Base-by-base conservation (phyloP, 768 basidiomycete genomes). In the Auriculariales sp. region DNA sequence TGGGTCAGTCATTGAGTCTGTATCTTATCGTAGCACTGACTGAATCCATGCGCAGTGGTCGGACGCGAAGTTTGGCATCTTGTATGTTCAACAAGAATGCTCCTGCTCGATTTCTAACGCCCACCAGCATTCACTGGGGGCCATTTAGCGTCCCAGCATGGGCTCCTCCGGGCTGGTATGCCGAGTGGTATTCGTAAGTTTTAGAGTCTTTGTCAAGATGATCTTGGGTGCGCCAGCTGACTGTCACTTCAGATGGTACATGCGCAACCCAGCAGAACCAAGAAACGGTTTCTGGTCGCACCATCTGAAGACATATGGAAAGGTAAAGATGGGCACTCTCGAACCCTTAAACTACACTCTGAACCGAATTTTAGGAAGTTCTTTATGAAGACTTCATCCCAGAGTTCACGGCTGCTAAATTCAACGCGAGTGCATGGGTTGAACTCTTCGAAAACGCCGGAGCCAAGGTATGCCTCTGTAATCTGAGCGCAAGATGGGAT, bases 311-410 rank as follows among this genome's bases (percentile, higher is more conserved):
- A 71, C 64, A 0, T 78, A 70, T 47, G 78, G 77, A 15, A 34
- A 59, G 2, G 64, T 64, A 57, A 58, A 68, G 61, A 50, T 32
- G 2, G 17, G 12, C 14, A 4, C n/a, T 22, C 28, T 35, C 15
- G 14, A 31, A 28, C 46, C 30, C 44, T 47, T 3, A 1, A 36
- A 19, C 45, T 7, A 32, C 27, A 1, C 34, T 28, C 1, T 46
- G 22, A 17, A 27, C 31, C 19, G 28, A 19, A 2, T 35, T 17
- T 10, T 19, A 77, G 73, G 53, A 71, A 27, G 61, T 76, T 3
- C 53, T 70, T 4, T 76, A 80, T 52, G 78, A 80, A 54, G 73
- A 78, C 54, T 79, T 80, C 54, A 75, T 80, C 35, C 60, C 68
- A 2, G 62, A 70, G 47, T 78, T 78, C 55, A 75, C 70, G 0